These are phyloP conservation scores for Penicillium samsonianum DNA, from an alignment of 495 filamentous ascomycete genomes.

Conservation along the genomic window DNA sequence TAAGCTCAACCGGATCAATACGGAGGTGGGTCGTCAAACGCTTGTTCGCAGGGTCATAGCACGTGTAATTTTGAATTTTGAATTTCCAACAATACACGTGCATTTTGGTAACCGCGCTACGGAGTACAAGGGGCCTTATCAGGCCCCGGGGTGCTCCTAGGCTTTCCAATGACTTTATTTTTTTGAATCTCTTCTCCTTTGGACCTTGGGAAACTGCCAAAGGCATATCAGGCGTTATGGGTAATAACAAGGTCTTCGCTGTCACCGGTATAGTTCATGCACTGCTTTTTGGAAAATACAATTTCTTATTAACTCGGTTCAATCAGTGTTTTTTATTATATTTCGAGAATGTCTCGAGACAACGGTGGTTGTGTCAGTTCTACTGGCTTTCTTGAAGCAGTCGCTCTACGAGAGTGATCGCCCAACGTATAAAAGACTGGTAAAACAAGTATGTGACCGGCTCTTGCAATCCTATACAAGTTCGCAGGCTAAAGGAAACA, in stretches of 20 bases:
- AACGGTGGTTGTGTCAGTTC: constrained; percentile 76
- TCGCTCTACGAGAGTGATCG: constrained; percentile 62
- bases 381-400: constrained; percentile 80
- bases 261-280: constrained; percentile 1
- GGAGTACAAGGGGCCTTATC: background rate
- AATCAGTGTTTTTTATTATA: constrained; percentile 74
- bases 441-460: constrained; percentile 60
- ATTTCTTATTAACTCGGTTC: background rate
- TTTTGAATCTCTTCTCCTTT: background rate
- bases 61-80: background rate
- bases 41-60: no score
- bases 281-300: background rate
- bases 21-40: background rate
- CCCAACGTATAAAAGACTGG: constrained; percentile 63
- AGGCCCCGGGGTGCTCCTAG: background rate
- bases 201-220: background rate
- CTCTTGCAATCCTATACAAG: background rate
- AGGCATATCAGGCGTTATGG: constrained; percentile 9
- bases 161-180: background rate
- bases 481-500: constrained; percentile 28
- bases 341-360: constrained; percentile 85
- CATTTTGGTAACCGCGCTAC: background rate
- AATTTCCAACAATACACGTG: background rate
- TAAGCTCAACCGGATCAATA: background rate
- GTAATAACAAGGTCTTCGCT: constrained; percentile 12